phyloP scores from a whole-genome alignment of 2,329 filamentous ascomycete species.

The Cladobotryum protrusum region DNA sequence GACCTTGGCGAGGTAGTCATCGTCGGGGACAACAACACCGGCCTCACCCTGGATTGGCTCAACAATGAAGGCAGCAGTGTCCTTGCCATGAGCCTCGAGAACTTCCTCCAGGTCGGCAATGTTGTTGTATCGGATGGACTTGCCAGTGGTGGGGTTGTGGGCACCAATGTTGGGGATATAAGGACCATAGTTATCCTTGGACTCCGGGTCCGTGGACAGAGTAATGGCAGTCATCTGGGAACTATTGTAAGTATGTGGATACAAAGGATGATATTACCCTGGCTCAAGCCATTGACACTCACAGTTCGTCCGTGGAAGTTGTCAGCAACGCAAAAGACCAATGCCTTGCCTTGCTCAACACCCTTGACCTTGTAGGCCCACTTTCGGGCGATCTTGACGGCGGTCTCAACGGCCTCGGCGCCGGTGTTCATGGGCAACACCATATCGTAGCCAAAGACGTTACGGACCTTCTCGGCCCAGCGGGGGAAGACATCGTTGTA shows the following conservation, averaged over 20 bases:
- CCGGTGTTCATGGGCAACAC: conserved; percentile 97
- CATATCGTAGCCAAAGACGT: conserved; percentile 94
- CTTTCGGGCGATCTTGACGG: conserved; percentile 91
- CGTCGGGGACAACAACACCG: conserved; percentile 89
- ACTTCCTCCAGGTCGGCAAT: conserved; percentile 72
- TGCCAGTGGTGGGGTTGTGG: conserved; percentile 63
- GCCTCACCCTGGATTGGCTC: conserved; percentile 98
- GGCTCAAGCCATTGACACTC: conserved; percentile 30
- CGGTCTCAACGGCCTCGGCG: conserved; percentile 92
- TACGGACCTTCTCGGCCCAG: conserved; percentile 87
- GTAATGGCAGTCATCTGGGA: conserved; percentile 84
- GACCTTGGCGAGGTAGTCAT: conserved; percentile 76
- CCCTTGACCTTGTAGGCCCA: conserved; percentile 97
- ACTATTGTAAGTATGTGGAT: too few relatives aligned
- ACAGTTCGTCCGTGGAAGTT: conserved; percentile 97
- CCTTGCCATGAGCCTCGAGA: conserved; percentile 72
- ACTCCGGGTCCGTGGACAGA: conserved; percentile 91
- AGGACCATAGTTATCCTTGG: conserved; percentile 92
- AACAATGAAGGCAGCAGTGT: conserved; percentile 87
- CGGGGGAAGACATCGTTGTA: conserved; percentile 97
- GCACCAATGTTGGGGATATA: conserved; percentile 87
- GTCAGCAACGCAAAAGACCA: conserved; percentile 77
- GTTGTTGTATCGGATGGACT: conserved; percentile 80
- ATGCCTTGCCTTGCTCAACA: conserved; percentile 74
- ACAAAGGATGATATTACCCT: background rate